Percentiles rank a stretch among this genome's conserved stretches.
These are phyloP conservation scores for Arachis hypogaea DNA, from an alignment of 306 rosid genomes.

Conservation along the genomic window DNA sequence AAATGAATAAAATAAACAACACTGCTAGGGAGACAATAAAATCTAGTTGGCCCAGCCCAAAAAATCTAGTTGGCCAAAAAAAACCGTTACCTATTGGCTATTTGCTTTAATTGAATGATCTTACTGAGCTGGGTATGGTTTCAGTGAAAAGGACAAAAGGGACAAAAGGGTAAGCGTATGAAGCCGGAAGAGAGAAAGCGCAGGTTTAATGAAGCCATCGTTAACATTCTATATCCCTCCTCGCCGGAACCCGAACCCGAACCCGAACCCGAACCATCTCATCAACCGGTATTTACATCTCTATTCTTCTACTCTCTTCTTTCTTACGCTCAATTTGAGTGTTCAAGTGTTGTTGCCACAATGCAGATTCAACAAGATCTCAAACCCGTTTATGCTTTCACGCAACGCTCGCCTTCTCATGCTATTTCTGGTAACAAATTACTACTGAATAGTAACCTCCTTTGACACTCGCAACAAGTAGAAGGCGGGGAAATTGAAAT, in stretches of 20 bases:
- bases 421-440: conserved; percentile 46
- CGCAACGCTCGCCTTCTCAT: conserved; percentile 25
- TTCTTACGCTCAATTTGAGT: not conserved
- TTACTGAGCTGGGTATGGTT: too few species aligned
- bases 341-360: not conserved
- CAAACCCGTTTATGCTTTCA: conserved; percentile 17
- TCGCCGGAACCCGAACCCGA: conserved; percentile 39
- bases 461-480: not conserved
- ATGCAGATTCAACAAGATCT: conserved; percentile 12
- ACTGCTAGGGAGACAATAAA: too few species aligned
- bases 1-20: too few species aligned
- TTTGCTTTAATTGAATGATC: too few species aligned
- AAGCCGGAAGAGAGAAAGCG: conserved; percentile 58
- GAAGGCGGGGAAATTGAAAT: too few species aligned
- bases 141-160: too few species aligned
- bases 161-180: conserved; percentile 35
- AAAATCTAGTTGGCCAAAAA: too few species aligned
- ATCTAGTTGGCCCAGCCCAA: too few species aligned
- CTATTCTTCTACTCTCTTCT: not conserved
- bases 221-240: conserved; percentile 59
- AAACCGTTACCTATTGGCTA: too few species aligned
- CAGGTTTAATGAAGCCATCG: conserved; percentile 66
- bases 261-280: conserved; percentile 8
- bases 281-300: not conserved
- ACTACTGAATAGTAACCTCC: not conserved